Evolutionary conservation across 139 green algal genomes (phyloP), one percentile per base, ranked within the genome.

Genomic region (Raphidocelis subcapitata): DNA sequence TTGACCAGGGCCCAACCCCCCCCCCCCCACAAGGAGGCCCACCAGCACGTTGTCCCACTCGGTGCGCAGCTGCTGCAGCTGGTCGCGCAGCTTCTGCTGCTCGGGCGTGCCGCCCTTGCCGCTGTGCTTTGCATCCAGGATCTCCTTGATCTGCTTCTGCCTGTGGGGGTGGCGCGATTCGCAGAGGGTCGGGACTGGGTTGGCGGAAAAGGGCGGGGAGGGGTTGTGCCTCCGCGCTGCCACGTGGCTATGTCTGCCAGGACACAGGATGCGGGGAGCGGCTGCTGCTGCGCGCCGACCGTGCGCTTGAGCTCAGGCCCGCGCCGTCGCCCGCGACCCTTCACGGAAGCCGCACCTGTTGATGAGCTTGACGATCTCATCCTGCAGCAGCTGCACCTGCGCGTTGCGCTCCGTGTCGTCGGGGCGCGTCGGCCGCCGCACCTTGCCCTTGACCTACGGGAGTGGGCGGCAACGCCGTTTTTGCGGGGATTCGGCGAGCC

Each of bases 121-220:
- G 8, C 54, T 36, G 31, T 65, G 67, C 52, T 63, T 41, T 26
- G 67, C 46, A 35, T 85, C 76, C 31, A 81, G 32, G 31, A 84
- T 72, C 26, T 57, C 61, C 73, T 89, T 89, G 76, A 89, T 89
- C 62, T 84, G 80, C 46, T 76, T 77, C 0, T 82, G 81, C 46
- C 77, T 75, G 46, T 72, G 52, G n/a, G 31, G 60, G 23, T 33
- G 3, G n/a, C n/a, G n/a, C n/a, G n/a, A n/a, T n/a, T n/a, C n/a
- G n/a, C n/a, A n/a, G n/a, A n/a, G n/a, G n/a, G n/a, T n/a, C n/a
- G n/a, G n/a, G n/a, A n/a, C n/a, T n/a, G n/a, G n/a, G n/a, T n/a
- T n/a, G n/a, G n/a, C n/a, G n/a, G n/a, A n/a, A n/a, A n/a, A n/a
- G n/a, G n/a, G n/a, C n/a, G n/a, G n/a, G n/a, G n/a, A n/a, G n/a